Base-by-base conservation (phyloP, 2,329 filamentous ascomycete genomes). In the Penicillium sp. region DNA sequence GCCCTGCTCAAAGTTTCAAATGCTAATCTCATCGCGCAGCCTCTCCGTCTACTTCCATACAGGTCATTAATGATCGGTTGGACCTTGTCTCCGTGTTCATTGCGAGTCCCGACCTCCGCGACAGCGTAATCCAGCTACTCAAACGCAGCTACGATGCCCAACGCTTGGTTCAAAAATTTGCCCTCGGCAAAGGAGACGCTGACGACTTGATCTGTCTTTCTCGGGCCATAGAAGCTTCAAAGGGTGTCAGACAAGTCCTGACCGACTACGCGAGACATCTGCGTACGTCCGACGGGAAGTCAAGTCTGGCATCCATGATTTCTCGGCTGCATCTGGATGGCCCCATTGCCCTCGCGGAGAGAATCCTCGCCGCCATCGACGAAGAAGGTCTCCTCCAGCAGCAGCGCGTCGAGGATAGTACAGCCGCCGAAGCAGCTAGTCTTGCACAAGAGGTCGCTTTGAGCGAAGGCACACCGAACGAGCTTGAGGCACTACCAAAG, bases 151-250 rank as follows among this genome's bases (percentile, higher is more conserved):
- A 92, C 67, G 95, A 99, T 76, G 92, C 91, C 2, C 89, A 96
- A 70, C 90, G 95, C 1, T 82, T 99, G 3, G 88, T 96, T 1
- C 95, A 98, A 71, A 97, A 95, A 72, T 98, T 99, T 74, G 90
- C 94, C 0, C 84, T 98, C 8, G 93, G 94, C 11, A 86, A 91
- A 63, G 95, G 94, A n/a, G 90, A 96, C 69, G 85, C 94, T 1
- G 94, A 98, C 71, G 95, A 98, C 74, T 83, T 99, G 39, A 81
- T 98, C 45, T 90, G 87, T 52, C 81, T 99, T 14, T 91, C 91
- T 1, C 89, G 85, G 66, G 96, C 95, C 0, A 90, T 98, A 60
- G 77, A 85, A 54, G 88, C 90, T 5, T 92, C 91, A 4, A 83
- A 86, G 57, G 84, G 88, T 17, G 87, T 96, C 47, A 74, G 68